Base-by-base conservation (phyloP, 805 yeast genomes). In the Jamesozyma piceae region DNA sequence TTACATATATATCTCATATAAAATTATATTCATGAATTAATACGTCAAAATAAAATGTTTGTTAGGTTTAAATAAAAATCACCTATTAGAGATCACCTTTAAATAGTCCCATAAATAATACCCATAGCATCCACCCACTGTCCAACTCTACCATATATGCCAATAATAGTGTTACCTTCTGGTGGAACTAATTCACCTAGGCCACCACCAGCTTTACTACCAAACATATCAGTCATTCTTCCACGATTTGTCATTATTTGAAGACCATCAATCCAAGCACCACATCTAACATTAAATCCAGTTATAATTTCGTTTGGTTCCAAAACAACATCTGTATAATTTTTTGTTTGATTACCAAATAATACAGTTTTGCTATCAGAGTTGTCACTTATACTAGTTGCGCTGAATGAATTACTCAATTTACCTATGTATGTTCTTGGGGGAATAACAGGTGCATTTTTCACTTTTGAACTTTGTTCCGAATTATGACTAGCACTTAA, bases 181-280 rank as follows among this genome's bases (percentile, higher is more conserved):
- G 97, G 97, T 0, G 83, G 70, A n/a, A 65, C 64, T 34, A 88
- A 62, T 17, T 71, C 70, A 28, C 77, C 73, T 6, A 71, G 57
- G 3, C 81, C 73, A 9, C 83, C 82, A 5, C 97, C 97, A 6
- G 70, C 69, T 1, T 65, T 57, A 38, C 83, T 83, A 13, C 97
- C 97, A 50, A 67, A 74, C 70, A 75, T 63, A 2, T 69, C 71
- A 32, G 82, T 74, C 1, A 66, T 52, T 46, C 78, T 67, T 2
- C 82, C 82, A 3, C 57, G 56, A 43, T 65, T 67, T 2, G 95
- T 83, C 17, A 78, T 68, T 28, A 92, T 65, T 56, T 84, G 92
- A 19, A 86, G 66, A 1, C 82, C 95, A 67, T 92, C 97, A 4
- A 92, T 68, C 97, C 97, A 92, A 1, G 71, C 78, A 10, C 97